Conservation (phyloP, 805 yeast genomes). For the Zygoascus bituminiphila region DNA sequence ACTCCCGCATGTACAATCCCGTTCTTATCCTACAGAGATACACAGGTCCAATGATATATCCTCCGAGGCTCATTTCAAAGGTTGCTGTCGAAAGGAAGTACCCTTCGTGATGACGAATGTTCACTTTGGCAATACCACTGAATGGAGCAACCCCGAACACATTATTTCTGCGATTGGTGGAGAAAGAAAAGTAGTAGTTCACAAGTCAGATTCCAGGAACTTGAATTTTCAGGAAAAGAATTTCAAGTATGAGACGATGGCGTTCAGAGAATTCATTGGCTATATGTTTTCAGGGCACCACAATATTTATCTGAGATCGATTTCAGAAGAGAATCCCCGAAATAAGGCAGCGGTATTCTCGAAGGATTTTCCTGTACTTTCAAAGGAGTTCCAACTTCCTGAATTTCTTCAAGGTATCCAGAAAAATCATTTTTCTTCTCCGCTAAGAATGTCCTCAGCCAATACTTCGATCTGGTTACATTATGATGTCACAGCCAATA, state of each 20-base stretch:
- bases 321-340: slow-evolving; percentile 25
- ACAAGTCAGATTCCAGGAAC: slow-evolving; percentile 17
- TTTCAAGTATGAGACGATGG: slow-evolving; percentile 24
- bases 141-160: slow-evolving; percentile 28
- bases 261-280: slow-evolving; percentile 25
- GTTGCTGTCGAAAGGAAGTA: background rate
- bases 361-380: slow-evolving; percentile 27
- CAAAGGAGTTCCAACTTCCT: slow-evolving; percentile 28
- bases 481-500: slow-evolving; percentile 32
- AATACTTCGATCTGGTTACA: slow-evolving; percentile 31
- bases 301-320: slow-evolving; percentile 25
- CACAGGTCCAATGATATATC: background rate
- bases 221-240: slow-evolving; percentile 29
- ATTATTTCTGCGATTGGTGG: slow-evolving; percentile 23
- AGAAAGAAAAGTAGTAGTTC: slow-evolving; percentile 24
- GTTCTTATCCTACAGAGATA: background rate
- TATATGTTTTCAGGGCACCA: slow-evolving; percentile 12
- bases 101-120: slow-evolving; percentile 24
- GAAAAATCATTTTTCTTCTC: slow-evolving; percentile 27
- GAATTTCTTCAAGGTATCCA: slow-evolving; percentile 15
- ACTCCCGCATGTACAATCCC: background rate
- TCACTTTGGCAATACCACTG: slow-evolving; percentile 24
- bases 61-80: slow-evolving; percentile 6
- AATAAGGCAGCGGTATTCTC: slow-evolving; percentile 24
- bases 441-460: slow-evolving; percentile 29